Evolutionary conservation across 176 grass and related monocot genomes (phyloP).

Genomic region (Zoysia japonica): DNA sequence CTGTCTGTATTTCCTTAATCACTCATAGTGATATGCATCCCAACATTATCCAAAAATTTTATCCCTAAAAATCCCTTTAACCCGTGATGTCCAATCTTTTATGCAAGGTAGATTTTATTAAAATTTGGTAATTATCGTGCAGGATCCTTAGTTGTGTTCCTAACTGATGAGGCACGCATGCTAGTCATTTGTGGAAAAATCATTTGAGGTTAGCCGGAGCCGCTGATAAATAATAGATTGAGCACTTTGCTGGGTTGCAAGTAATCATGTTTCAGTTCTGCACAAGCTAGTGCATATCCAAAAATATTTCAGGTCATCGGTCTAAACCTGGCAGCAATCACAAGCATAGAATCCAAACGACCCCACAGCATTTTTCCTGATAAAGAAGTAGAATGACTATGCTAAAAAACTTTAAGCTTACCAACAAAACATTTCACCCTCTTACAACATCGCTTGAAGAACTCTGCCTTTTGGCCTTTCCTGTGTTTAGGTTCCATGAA

Average conservation of each 20-base stretch:
- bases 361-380: neutral
- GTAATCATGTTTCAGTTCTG: neutral
- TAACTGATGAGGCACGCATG: too few relatives aligned
- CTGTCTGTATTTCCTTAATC: neutral
- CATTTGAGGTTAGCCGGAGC: too few relatives aligned
- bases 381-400: slow-evolving; percentile 7
- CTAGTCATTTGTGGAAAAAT: too few relatives aligned
- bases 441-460: slow-evolving; percentile 54
- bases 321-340: neutral
- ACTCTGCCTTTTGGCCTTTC: slow-evolving; percentile 39
- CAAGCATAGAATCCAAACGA: neutral
- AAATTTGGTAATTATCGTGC: neutral
- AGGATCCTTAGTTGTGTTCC: too few relatives aligned
- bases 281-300: neutral
- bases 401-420: slow-evolving; percentile 31
- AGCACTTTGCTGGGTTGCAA: neutral
- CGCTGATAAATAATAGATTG: too few relatives aligned
- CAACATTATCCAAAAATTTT: neutral
- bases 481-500: slow-evolving; percentile 50
- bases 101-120: neutral
- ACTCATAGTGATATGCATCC: neutral
- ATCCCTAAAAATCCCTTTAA: neutral
- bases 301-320: neutral
- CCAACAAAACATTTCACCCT: slow-evolving; percentile 67
- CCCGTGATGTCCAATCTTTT: neutral